These are phyloP conservation scores for Coniochaeta ligniaria DNA, from an alignment of 2,329 filamentous ascomycete genomes.

Conservation along the genomic window DNA sequence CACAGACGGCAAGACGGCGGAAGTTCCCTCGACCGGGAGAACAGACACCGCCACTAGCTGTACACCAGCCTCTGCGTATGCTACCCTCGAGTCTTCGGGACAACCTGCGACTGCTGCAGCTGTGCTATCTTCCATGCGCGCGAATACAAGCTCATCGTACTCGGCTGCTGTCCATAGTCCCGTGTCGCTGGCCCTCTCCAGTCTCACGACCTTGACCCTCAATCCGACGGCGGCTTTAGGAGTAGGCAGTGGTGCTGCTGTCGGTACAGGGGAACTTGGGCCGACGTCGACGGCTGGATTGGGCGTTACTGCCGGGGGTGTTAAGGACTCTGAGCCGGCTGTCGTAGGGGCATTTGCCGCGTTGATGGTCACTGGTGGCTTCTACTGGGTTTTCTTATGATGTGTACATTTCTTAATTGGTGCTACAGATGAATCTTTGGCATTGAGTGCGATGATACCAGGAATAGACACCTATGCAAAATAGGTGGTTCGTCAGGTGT, in stretches of 20 bases:
- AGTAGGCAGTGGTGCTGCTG: background rate
- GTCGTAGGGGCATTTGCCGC: background rate
- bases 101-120: background rate
- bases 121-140: background rate
- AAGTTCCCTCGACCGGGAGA: background rate
- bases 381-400: background rate
- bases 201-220: background rate
- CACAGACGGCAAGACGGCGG: no score
- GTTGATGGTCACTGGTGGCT: background rate
- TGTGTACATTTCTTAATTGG: background rate
- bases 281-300: background rate
- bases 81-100: background rate
- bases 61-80: background rate
- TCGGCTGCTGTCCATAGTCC: background rate
- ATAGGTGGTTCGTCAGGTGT: no score
- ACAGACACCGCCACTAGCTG: background rate
- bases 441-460: no score
- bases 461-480: no score
- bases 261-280: background rate
- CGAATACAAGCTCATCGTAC: background rate
- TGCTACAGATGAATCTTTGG: no score
- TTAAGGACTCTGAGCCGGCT: background rate
- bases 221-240: background rate
- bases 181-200: background rate
- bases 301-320: background rate